phyloP scores from a whole-genome alignment of 495 filamentous ascomycete genomes.

The Neurospora sublineolata region DNA sequence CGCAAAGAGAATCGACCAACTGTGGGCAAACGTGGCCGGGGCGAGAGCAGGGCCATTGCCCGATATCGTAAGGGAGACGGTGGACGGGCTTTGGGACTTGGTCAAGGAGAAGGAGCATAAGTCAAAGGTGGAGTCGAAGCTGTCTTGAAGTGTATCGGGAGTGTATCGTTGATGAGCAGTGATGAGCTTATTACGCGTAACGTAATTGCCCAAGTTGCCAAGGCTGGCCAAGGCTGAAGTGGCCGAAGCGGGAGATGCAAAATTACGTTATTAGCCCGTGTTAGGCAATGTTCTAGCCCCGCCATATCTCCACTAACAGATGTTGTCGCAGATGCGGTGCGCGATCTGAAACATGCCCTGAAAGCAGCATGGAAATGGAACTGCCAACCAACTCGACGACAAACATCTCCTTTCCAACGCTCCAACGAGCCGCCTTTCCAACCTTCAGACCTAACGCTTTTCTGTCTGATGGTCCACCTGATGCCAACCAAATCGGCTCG shows the following conservation, averaged over 20 bases:
- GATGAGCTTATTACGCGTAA: not conserved
- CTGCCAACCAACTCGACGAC: not conserved
- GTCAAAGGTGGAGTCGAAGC: not conserved
- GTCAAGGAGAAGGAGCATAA: not conserved
- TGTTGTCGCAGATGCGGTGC: not conserved
- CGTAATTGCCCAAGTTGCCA: not conserved
- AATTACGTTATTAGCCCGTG: not conserved
- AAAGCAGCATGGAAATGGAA: not conserved
- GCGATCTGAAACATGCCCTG: not conserved
- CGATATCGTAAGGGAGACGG: not conserved
- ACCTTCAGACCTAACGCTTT: not conserved
- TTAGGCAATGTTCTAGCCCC: not conserved
- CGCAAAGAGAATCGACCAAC: conserved; percentile 15
- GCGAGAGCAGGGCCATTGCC: not conserved
- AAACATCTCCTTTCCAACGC: not conserved
- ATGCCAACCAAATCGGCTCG: not conserved
- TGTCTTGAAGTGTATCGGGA: not conserved
- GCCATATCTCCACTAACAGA: not conserved
- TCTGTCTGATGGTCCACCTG: not conserved
- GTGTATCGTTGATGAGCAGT: not conserved
- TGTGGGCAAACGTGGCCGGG: not conserved
- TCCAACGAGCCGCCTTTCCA: not conserved
- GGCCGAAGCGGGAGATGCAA: not conserved
- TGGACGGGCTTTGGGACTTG: not conserved
- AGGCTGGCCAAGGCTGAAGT: not conserved